Evolutionary conservation across 192 early-diverging fungal genomes (phyloP), one percentile per base, ranked within the genome.

Genomic region (Spizellomyces punctatus): DNA sequence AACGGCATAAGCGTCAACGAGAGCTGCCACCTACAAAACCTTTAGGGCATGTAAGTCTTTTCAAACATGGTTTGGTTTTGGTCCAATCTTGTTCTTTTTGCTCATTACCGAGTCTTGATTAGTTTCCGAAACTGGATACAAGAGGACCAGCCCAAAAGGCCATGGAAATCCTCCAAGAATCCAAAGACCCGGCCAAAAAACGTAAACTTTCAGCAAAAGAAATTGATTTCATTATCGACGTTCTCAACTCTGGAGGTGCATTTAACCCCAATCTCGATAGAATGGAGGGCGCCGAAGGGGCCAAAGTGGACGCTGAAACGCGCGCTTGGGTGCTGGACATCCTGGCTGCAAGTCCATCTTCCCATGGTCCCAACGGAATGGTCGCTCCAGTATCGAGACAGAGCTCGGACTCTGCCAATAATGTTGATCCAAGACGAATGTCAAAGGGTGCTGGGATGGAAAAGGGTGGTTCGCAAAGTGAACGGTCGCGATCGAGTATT

Each of bases 181-280:
- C 58, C 41, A 17, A 63, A 43, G 43, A 27, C 2, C 17, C n/a
- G 12, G 8, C 48, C 10, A 48, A 60, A 8, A 63, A 48, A 44
- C 67, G 74, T 21, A 48, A 55, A 46, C 21, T 76, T 16, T 21
- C 68, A 22, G 52, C 10, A 2, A 36, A 64, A 27, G 69, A 76
- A 10, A 67, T 76, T 66, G 69, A 76, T 22, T 76, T 76, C 59
- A 48, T 76, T 14, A 64, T 76, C 19, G 69, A 66, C 8, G 69
- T 72, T 19, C 59, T 76, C 9, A 56, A 17, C 6, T 59, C 69
- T 42, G 69, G 47, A n/a, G 61, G 69, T 16, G 62, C 19, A 6
- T 72, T 72, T 49, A 76, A 10, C 14, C 74, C 74, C 10, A 67
- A 72, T 6, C 22, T 44, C 5, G 52, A 52, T 17, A 36, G 27